Evolutionary conservation across 805 yeast species (phyloP).

Genomic region (Nakazawaea pomicola): DNA sequence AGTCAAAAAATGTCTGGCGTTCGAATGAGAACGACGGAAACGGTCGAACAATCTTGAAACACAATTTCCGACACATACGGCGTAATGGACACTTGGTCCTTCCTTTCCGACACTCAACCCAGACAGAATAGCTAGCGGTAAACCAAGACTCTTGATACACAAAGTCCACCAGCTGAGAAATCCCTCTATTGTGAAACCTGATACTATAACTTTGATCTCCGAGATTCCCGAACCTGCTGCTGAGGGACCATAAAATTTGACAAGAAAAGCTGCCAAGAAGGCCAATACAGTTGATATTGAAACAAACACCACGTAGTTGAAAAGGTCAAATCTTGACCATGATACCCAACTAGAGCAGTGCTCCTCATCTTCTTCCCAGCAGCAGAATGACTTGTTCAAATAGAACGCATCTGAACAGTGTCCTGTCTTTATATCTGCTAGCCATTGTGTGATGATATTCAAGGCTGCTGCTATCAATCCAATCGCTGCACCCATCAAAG

Average conservation of each 20-base stretch:
- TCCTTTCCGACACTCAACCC: constrained; percentile 95
- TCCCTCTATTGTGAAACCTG: constrained; percentile 79
- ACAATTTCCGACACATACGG: constrained; percentile 91
- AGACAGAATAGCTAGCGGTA: constrained; percentile 89
- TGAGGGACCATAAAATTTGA: constrained; percentile 68
- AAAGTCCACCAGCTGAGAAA: constrained; percentile 74
- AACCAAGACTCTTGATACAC: constrained; percentile 66
- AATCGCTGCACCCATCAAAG: constrained; percentile 67
- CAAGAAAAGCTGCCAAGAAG: constrained; percentile 59
- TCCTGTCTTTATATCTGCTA: constrained; percentile 77
- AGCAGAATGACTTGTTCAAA: constrained; percentile 73
- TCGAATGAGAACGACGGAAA: constrained; percentile 41
- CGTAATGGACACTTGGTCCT: constrained; percentile 97
- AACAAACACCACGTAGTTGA: constrained; percentile 57
- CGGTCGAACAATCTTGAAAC: constrained; percentile 50
- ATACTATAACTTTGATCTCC: constrained; percentile 90
- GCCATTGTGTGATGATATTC: constrained; percentile 79
- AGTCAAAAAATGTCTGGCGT: constrained; percentile 56
- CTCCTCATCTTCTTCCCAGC: constrained; percentile 55
- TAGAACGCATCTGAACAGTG: constrained; percentile 69
- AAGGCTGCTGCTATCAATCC: constrained; percentile 82
- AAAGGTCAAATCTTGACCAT: constrained; percentile 46
- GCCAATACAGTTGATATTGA: constrained; percentile 58
- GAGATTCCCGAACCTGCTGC: constrained; percentile 98
- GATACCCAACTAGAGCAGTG: constrained; percentile 64